Evolutionary conservation across 176 grass and related monocot genomes (phyloP).

Genomic region (Musa schizocarpa): DNA sequence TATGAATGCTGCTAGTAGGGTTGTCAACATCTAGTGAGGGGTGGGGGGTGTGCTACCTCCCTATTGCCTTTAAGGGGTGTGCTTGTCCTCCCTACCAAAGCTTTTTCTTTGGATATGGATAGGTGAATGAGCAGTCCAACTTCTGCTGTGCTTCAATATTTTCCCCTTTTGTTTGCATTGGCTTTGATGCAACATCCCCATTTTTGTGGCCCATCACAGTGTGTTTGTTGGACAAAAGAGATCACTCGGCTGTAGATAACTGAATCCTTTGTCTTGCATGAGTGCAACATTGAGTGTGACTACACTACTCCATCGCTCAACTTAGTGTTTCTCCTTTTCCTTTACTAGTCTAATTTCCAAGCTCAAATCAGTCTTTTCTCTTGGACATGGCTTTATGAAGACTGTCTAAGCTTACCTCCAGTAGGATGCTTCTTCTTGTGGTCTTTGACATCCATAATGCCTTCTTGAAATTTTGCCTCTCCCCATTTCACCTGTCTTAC

Average conservation of each 20-base stretch:
- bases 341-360: too few species aligned
- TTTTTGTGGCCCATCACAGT: constrained; percentile 65
- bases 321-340: background rate
- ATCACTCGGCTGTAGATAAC: constrained; percentile 58
- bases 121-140: too few species aligned
- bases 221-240: constrained; percentile 22
- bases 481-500: too few species aligned
- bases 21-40: constrained; percentile 2
- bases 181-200: constrained; percentile 41
- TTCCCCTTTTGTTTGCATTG: constrained; percentile 24
- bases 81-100: too few species aligned
- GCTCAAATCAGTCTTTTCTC: too few species aligned
- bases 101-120: too few species aligned
- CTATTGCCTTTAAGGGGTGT: constrained; percentile 1
- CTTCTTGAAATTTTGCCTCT: too few species aligned
- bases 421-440: too few species aligned
- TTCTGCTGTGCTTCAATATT: constrained; percentile 37
- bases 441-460: too few species aligned
- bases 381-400: too few species aligned
- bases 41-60: constrained; percentile 6
- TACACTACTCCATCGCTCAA: background rate
- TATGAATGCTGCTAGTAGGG: background rate
- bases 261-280: constrained; percentile 80
- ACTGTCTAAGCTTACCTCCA: too few species aligned
- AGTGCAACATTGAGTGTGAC: constrained; percentile 59